Evolutionary conservation across 441 rosid species (phyloP), one percentile per base, ranked within the genome.

Genomic region (Gossypium gossypioides): DNA sequence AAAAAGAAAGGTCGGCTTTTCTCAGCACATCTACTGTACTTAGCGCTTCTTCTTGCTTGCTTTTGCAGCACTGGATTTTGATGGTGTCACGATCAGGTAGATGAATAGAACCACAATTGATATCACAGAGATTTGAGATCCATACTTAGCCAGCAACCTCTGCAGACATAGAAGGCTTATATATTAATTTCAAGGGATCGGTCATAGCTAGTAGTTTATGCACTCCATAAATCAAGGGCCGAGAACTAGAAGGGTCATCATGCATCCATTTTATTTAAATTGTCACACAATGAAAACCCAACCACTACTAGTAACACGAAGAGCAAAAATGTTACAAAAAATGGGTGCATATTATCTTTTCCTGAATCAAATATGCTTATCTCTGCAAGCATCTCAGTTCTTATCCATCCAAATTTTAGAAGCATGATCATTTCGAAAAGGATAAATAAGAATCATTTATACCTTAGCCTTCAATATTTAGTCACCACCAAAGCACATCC

Each of bases 31-130:
- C 54, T 57, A 63, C n/a, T 57, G 50, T 37, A 1, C 24, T 85
- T 78, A 91, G 7, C 94, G 92, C 84, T 72, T 92, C 86, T 94
- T 94, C 88, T 90, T 92, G 92, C 90, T 81, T 18, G 79, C 84
- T 78, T 87, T 91, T 42, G 87, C 83, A 34, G 79, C 80, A 40
- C 84, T 57, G 4, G 90, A 84, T 75, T 84, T 88, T 9, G 91
- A 84, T 8, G 97, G 97, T 40, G 84, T 64, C 22, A 84, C 73
- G 18, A 94, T 44, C 82, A 92, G 76, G 86, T 83, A 88, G 58
- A 92, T 79, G 69, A 94, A 94, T 80, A 88, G 72, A 71, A 82
- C 91, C 58, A 94, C 60, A 34, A 92, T 87, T 66, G 84, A 81
- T 70, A 94, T 69, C 69, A 92, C 99, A 0, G 96, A 89, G 63